Base-by-base conservation (phyloP, 2,329 filamentous ascomycete species). In the Whalleya microplaca region DNA sequence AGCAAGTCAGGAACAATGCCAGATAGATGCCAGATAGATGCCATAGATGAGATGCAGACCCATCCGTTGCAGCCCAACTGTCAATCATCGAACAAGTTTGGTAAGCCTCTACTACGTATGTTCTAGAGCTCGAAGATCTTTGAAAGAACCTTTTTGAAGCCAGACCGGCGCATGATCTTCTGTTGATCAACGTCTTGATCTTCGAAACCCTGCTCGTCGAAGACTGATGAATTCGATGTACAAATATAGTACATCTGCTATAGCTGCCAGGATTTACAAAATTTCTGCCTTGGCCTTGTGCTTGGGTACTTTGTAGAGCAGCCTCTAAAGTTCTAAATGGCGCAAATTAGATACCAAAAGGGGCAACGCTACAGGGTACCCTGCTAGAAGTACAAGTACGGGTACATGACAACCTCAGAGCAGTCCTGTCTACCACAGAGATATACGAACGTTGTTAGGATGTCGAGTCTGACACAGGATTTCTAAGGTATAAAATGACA, bases 141-240 rank as follows among this genome's bases (percentile, higher is more conserved):
- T 47, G 48, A 20, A 16, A 44, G 19, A 42, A 43, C 43, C 8
- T 43, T 41, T 56, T 48, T 53, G 29, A 59, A 59, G 52, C 51
- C 51, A 46, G 19, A 53, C 55, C 52, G 51, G 55, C 53, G 61
- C 52, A 58, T 56, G 55, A 58, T 61, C 43, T 58, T 61, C 48
- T 51, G 58, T 45, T 47, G 58, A 63, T 63, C 60, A 41, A 6
- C 41, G 45, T 63, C 58, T 63, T 61, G 60, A 63, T 57, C 52
- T 51, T 16, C 32, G 10, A 14, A 14, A 12, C 32, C 14, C 32
- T 37, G 32, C 10, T 37, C 5, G 10, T 37, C 32, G 3, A 37
- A 37, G 6, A 16, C 14, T 12, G 3, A 37, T 14, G 14, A 37
- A 37, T 37, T 16, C 14, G 4, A 37, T 14, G 14, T 37, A 37